phyloP scores from a whole-genome alignment of 306 rosid genomes.

The Benincasa hispida region DNA sequence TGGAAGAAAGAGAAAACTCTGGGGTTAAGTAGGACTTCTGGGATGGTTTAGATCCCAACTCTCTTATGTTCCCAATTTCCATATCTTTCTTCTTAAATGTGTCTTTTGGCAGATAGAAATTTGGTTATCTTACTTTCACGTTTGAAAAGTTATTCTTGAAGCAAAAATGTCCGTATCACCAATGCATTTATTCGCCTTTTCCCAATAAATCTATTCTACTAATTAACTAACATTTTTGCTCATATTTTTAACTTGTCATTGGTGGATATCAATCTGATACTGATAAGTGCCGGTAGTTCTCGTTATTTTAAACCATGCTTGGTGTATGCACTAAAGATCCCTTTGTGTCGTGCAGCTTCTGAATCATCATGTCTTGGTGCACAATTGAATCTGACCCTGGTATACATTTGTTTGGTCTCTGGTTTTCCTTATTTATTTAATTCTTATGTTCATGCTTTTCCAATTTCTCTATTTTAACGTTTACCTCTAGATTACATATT shows the following conservation, averaged over 20 bases:
- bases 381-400: constrained; percentile 99
- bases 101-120: not conserved
- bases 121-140: not conserved
- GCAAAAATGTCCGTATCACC: not conserved
- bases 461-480: not conserved
- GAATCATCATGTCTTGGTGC: constrained; percentile 85
- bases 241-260: not conserved
- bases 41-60: not conserved
- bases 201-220: not conserved
- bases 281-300: not conserved
- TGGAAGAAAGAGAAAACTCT: not conserved
- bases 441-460: not conserved
- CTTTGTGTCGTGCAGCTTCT: constrained; percentile 23
- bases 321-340: not conserved
- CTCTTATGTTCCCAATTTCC: not conserved
- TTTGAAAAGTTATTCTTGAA: not conserved
- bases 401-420: constrained; percentile 16
- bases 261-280: not conserved
- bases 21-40: not conserved
- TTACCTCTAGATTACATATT: not conserved
- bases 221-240: not conserved
- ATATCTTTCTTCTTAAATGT: not conserved
- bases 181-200: not conserved
- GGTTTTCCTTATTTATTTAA: not conserved
- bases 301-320: not conserved